Base-by-base conservation (phyloP, 192 early-diverging fungal species). In the Coemansia sp. region DNA sequence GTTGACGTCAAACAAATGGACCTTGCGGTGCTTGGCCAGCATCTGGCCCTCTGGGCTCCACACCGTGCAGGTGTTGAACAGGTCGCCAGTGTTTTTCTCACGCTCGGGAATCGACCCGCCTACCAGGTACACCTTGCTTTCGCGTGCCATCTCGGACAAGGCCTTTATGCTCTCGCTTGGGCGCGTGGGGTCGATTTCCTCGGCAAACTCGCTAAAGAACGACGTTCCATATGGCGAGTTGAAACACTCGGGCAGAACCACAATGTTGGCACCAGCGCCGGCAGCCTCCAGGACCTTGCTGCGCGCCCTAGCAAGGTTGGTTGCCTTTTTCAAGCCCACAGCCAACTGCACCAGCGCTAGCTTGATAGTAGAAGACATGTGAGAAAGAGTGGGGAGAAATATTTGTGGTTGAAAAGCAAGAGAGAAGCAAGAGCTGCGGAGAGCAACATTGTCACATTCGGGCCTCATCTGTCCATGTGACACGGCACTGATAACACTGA, bases 201-300 rank as follows among this genome's bases (percentile, higher is more conserved):
- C 97, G 36, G 97, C 93, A 65, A 97, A 95, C 22, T 93, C 69
- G n/a, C 82, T 83, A 80, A 99, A 99, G 83, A 87, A 88, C 26
- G 86, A 62, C 12, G 92, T 95, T 2, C 97, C 97, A 76, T 99
- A 99, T 8, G 94, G 95, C 14, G 90, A 94, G 76, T 99, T 99
- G 86, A 99, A 99, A 81, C 94, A 97, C 84, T 99, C 97, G 35
- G 95, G 97, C 14, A 98, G 83, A 3, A 97, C 93, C 24, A 98
- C 91, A n/a, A 96, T 76, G 38, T 91, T 84, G 40, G 93, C 93
- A 7, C 95, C 95, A 1, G 88, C 80, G 15, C 70, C 74, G 1
- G 90, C 86, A 3, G 97, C 97, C 56, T 94, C 87, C 18, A 95
- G 79, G 21, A 99, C 92, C 60, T 89, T 87, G 14, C 52, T 58